A percentile compares a stretch with the other conserved stretches of the same genome.
Evolutionary conservation across 1,284 basidiomycete genomes (phyloP).

Genomic region (Leccinum pachyderme): DNA sequence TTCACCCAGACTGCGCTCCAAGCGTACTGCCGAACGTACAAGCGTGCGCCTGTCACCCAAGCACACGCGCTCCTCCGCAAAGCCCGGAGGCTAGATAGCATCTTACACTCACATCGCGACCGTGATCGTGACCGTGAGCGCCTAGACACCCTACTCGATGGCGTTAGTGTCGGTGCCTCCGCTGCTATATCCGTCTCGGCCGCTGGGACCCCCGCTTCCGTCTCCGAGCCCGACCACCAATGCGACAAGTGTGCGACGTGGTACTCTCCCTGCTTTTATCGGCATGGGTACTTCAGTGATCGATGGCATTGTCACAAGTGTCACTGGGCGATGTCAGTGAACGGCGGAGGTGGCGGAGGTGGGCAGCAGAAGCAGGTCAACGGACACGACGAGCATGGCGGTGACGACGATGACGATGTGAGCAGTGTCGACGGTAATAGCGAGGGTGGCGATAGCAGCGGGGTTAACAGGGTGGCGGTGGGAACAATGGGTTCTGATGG

Average conservation of each 20-base stretch:
- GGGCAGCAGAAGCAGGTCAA: neutral
- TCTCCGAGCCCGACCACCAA: constrained; percentile 18
- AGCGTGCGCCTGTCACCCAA: constrained; percentile 67
- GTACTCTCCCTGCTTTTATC: constrained; percentile 42
- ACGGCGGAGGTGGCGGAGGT: neutral
- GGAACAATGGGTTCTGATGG: neutral
- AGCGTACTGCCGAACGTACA: constrained; percentile 81
- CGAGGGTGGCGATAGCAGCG: neutral
- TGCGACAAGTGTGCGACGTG: constrained; percentile 38
- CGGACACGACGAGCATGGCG: neutral
- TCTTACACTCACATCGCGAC: constrained; percentile 39
- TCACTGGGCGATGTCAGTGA: constrained; percentile 35
- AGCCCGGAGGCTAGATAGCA: constrained; percentile 74
- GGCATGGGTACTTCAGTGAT: constrained; percentile 19
- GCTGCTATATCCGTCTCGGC: neutral
- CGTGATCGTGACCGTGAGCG: neutral
- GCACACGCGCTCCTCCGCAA: constrained; percentile 84
- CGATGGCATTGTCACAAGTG: constrained; percentile 59
- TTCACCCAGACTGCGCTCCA: constrained; percentile 74
- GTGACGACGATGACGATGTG: neutral
- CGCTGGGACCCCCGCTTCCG: neutral
- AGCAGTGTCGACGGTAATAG: neutral
- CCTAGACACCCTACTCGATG: constrained; percentile 1
- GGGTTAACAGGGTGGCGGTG: neutral
- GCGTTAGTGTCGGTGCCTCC: constrained; percentile 3